Evolutionary conservation across 2,329 filamentous ascomycete species (phyloP).

Genomic region (Exserohilum turcica): DNA sequence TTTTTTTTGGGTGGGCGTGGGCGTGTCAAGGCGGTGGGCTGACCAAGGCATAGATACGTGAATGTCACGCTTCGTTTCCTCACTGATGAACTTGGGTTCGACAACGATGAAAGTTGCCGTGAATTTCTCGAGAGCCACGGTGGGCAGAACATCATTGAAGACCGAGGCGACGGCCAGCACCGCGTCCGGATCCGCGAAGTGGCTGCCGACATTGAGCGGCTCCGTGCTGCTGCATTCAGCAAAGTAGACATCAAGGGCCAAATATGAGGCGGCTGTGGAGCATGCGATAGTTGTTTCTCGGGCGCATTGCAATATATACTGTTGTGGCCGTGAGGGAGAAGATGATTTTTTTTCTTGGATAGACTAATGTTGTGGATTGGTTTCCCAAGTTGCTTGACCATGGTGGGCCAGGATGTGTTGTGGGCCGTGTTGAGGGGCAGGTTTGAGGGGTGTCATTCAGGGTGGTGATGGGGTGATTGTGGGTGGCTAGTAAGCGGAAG

Average conservation of each 20-base stretch:
- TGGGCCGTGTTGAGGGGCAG: slow-evolving; percentile 25
- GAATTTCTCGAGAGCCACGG: slow-evolving; percentile 86
- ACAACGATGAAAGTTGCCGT: slow-evolving; percentile 86
- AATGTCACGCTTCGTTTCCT: slow-evolving; percentile 87
- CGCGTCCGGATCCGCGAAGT: slow-evolving; percentile 66
- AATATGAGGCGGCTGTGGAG: slow-evolving; percentile 65
- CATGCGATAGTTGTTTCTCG: slow-evolving; percentile 12
- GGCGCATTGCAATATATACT: neutral
- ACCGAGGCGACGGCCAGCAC: slow-evolving; percentile 62
- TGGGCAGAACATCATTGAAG: slow-evolving; percentile 76
- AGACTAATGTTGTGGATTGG: slow-evolving; percentile 17
- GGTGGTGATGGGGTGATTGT: slow-evolving; percentile 34
- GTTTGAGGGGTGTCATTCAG: slow-evolving; percentile 32
- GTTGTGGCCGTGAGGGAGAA: slow-evolving; percentile 12
- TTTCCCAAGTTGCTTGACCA: slow-evolving; percentile 19
- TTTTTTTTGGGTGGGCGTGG: no score
- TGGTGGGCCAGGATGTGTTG: slow-evolving; percentile 21
- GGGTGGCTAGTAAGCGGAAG: slow-evolving; percentile 34
- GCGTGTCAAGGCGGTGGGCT: slow-evolving; percentile 44
- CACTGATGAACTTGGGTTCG: slow-evolving; percentile 94
- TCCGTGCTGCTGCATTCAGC: slow-evolving; percentile 75
- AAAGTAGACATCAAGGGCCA: slow-evolving; percentile 97
- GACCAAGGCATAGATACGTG: slow-evolving; percentile 75
- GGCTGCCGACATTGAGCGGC: slow-evolving; percentile 69
- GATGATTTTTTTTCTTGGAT: slow-evolving; percentile 15